Conservation (phyloP, 164 flowering plant species). For the Magnolia changhungtana region DNA sequence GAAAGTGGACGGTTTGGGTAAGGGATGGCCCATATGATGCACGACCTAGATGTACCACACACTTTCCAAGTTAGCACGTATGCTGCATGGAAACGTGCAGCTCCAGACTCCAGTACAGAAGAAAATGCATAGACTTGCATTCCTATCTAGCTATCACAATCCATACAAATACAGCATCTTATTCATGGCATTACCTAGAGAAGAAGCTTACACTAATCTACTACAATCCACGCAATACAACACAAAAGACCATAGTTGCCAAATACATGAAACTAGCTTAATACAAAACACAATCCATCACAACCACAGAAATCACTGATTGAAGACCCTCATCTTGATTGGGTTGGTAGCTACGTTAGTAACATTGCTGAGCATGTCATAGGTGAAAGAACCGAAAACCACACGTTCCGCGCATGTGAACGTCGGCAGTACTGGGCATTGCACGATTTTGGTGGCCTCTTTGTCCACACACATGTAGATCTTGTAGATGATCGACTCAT, state of each 20-base stretch:
- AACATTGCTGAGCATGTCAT: conserved; percentile 8
- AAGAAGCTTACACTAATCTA: background rate
- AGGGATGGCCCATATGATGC: too few relatives aligned
- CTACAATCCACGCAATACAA: background rate
- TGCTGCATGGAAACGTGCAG: too few relatives aligned
- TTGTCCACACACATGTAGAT: conserved; percentile 16
- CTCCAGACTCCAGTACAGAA: too few relatives aligned
- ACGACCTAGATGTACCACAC: too few relatives aligned
- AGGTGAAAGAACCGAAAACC: conserved; percentile 14
- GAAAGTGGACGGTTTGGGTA: too few relatives aligned
- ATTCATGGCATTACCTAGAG: background rate
- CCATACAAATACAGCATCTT: background rate
- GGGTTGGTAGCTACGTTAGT: conserved; percentile 6
- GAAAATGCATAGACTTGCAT: too few relatives aligned
- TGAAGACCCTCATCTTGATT: conserved; percentile 8
- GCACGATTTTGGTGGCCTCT: conserved; percentile 5
- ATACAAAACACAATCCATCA: too few relatives aligned
- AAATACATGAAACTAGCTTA: background rate
- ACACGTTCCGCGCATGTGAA: conserved; percentile 9
- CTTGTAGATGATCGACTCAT: conserved; percentile 9
- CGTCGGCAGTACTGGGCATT: conserved; percentile 11
- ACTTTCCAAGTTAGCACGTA: too few relatives aligned
- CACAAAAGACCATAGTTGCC: background rate
- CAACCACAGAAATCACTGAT: background rate
- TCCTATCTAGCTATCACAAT: too few relatives aligned